Evolutionary conservation across 257 asterid genomes (phyloP).

Genomic region (Solanum chiquidenum): DNA sequence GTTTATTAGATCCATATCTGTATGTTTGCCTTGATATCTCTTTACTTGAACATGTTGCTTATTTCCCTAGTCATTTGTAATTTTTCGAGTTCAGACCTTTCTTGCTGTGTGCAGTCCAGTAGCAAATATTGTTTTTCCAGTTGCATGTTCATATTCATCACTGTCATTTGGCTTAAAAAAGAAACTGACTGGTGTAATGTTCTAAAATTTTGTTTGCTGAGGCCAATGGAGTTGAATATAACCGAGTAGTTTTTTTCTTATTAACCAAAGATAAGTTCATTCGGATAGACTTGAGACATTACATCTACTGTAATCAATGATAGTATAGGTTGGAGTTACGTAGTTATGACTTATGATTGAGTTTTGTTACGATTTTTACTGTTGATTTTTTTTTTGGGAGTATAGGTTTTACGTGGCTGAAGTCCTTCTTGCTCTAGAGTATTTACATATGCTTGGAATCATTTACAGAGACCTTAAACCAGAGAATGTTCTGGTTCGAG

Average conservation of each 20-base stretch:
- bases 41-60: neutral
- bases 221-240: neutral
- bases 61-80: neutral
- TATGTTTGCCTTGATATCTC: neutral
- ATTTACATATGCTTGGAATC: conserved; percentile 66
- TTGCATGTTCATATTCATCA: neutral
- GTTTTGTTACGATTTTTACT: neutral
- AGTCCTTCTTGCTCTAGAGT: conserved; percentile 55
- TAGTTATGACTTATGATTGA: neutral
- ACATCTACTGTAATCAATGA: neutral
- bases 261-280: neutral
- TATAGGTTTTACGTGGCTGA: conserved; percentile 59
- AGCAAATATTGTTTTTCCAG: neutral
- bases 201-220: neutral
- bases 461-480: conserved; percentile 60
- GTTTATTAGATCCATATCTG: neutral
- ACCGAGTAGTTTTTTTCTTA: neutral
- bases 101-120: neutral
- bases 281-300: neutral
- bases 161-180: neutral
- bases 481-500: conserved; percentile 54
- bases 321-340: neutral
- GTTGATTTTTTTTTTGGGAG: neutral
- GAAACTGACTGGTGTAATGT: neutral
- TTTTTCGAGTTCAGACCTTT: neutral